Percentiles rank a stretch among this genome's conserved stretches.
Conservation (phyloP, 495 filamentous ascomycete species). For the Neurospora sp. region DNA sequence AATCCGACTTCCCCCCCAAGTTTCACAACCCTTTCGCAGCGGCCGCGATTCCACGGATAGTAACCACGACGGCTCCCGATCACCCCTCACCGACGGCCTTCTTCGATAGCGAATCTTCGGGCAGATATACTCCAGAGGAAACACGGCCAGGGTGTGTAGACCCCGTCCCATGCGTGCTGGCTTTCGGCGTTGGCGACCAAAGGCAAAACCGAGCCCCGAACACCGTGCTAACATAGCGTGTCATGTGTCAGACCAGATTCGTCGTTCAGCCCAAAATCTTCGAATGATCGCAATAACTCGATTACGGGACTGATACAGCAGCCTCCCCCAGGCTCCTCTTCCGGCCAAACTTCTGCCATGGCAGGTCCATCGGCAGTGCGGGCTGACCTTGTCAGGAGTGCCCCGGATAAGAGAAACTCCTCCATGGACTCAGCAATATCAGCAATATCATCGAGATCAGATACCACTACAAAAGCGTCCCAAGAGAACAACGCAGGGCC, state of each 20-base stretch:
- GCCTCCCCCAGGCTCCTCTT: slow-evolving; percentile 26
- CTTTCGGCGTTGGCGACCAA: slow-evolving; percentile 7
- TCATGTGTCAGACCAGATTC: slow-evolving; percentile 22
- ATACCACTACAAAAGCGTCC: slow-evolving; percentile 48
- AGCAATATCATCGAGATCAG: slow-evolving; percentile 60
- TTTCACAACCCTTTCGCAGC: slow-evolving; percentile 8
- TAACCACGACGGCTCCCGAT: slow-evolving; percentile 25
- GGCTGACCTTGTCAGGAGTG: slow-evolving; percentile 19
- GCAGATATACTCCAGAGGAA: slow-evolving; percentile 21
- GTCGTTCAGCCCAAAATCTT: slow-evolving; percentile 17
- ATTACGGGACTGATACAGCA: slow-evolving; percentile 25
- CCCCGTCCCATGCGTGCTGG: slow-evolving; percentile 1
- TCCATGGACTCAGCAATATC: slow-evolving; percentile 96
- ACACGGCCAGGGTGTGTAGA: slow-evolving; percentile 27
- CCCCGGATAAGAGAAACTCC: slow-evolving; percentile 56
- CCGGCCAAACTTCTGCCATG: slow-evolving; percentile 20
- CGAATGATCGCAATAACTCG: slow-evolving; percentile 37
- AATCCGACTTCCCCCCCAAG: slow-evolving; percentile 24
- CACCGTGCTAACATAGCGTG: slow-evolving; percentile 16
- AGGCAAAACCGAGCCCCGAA: slow-evolving; percentile 4
- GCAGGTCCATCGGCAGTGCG: slow-evolving; percentile 18
- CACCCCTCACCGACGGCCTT: slow-evolving; percentile 18
- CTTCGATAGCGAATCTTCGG: slow-evolving; percentile 28
- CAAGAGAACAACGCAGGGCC: slow-evolving; percentile 43
- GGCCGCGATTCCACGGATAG: slow-evolving; percentile 25